A percentile compares a stretch with the other conserved stretches of the same genome.
phyloP scores from a whole-genome alignment of 2,329 filamentous ascomycete species.

The Ophiostoma ulmi region DNA sequence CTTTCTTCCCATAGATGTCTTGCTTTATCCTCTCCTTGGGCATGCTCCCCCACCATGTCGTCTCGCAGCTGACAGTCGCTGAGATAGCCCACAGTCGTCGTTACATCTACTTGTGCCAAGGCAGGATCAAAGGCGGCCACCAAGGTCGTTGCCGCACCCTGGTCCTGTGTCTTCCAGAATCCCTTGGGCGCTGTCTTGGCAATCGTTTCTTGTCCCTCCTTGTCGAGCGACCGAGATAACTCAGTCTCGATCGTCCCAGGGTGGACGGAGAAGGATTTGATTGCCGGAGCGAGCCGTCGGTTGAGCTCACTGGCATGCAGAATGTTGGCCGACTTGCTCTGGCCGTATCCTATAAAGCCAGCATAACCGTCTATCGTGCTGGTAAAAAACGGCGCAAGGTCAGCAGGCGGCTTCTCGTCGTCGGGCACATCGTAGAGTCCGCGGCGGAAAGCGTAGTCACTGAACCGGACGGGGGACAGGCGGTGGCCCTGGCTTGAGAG shows the following conservation, averaged over 20 bases:
- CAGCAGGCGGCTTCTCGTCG: constrained; percentile 25
- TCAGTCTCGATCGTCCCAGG: constrained; percentile 35
- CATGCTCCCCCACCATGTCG: constrained; percentile 32
- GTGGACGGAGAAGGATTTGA: constrained; percentile 35
- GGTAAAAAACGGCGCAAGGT: constrained; percentile 19
- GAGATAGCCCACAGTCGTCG: constrained; percentile 36
- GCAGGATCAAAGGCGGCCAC: constrained; percentile 41
- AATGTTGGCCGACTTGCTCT: constrained; percentile 47
- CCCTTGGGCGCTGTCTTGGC: constrained; percentile 30
- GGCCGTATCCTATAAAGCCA: constrained; percentile 41
- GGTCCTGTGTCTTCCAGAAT: constrained; percentile 36
- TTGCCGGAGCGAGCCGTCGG: constrained; percentile 30
- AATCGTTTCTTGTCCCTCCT: constrained; percentile 29
- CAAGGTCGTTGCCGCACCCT: constrained; percentile 39
- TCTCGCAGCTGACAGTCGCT: constrained; percentile 38
- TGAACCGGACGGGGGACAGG: constrained; percentile 38
- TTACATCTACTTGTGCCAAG: constrained; percentile 28
- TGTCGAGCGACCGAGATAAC: constrained; percentile 31
- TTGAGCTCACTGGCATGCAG: constrained; percentile 37
- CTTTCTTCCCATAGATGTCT: background rate
- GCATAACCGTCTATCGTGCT: constrained; percentile 29
- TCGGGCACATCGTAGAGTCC: constrained; percentile 36
- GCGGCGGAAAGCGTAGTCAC: constrained; percentile 40
- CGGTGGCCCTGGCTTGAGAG: constrained; percentile 39
- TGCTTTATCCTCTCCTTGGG: constrained; percentile 36